A percentile compares a stretch with the other conserved stretches of the same genome.
These are phyloP conservation scores for Tuber umbilicatum DNA, from an alignment of 495 filamentous ascomycete species.

Conservation along the genomic window DNA sequence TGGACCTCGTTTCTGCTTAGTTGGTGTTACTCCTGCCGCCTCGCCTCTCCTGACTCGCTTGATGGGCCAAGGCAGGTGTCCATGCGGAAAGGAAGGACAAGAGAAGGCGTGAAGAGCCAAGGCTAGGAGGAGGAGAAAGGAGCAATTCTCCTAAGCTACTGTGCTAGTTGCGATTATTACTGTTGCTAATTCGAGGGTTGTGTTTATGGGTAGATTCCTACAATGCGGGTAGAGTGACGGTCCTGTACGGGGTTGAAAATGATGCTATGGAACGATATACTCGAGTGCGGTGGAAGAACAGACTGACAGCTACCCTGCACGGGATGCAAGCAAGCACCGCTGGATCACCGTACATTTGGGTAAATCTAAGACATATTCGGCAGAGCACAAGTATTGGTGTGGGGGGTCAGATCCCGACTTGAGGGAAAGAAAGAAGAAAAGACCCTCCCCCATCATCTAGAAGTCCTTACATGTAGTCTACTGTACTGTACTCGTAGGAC, in stretches of 20 bases:
- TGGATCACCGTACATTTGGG: neutral
- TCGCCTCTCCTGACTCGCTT: neutral
- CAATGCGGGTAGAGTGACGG: too few species aligned
- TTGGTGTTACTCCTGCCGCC: neutral
- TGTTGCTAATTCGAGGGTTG: neutral
- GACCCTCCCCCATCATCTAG: neutral
- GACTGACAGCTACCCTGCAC: neutral
- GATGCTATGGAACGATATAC: neutral
- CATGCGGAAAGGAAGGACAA: neutral
- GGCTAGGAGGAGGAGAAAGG: neutral
- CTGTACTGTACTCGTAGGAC: neutral
- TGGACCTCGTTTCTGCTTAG: neutral
- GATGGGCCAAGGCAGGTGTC: neutral
- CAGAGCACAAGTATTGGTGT: neutral
- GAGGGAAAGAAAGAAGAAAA: too few species aligned
- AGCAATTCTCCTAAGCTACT: neutral
- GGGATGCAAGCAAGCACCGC: neutral
- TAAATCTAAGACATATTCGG: neutral
- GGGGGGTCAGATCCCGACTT: neutral
- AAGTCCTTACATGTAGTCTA: too few species aligned
- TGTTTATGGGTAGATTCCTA: neutral
- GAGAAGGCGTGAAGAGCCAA: neutral
- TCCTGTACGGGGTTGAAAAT: neutral
- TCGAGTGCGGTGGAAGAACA: neutral
- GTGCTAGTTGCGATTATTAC: neutral